These are phyloP conservation scores for Calocera viscosa DNA, from an alignment of 768 basidiomycete species.

Conservation along the genomic window DNA sequence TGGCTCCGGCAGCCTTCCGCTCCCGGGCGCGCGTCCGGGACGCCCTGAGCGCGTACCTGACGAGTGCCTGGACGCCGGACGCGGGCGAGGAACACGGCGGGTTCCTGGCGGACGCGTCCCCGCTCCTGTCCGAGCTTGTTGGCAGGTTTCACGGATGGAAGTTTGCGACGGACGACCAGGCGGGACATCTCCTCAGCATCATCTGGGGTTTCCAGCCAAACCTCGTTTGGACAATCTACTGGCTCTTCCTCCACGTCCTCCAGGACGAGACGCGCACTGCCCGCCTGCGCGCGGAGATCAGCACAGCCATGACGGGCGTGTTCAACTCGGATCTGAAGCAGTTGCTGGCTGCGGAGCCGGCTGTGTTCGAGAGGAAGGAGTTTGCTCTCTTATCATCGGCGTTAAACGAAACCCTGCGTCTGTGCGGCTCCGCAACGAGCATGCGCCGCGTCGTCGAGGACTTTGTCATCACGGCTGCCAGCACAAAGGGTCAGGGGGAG, in stretches of 20 bases:
- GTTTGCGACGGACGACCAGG: neutral
- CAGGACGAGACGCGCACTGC: neutral
- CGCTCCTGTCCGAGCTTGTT: neutral
- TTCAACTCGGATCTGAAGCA: neutral
- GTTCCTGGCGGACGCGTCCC: neutral
- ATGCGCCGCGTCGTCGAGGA: conserved; percentile 4
- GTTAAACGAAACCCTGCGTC: conserved; percentile 1
- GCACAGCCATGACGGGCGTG: neutral
- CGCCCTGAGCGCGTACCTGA: neutral
- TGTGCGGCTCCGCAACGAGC: conserved; percentile 5
- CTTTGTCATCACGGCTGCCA: neutral
- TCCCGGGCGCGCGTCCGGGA: neutral
- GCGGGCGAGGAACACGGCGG: neutral
- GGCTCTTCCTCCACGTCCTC: neutral
- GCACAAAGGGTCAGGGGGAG: too few relatives aligned
- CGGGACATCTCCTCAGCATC: conserved; percentile 1
- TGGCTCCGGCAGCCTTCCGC: neutral
- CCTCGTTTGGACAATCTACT: conserved; percentile 4
- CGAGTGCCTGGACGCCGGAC: neutral
- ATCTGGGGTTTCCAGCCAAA: conserved; percentile 6
- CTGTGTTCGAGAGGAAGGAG: conserved; percentile 2
- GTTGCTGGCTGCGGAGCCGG: neutral
- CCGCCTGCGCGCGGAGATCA: neutral
- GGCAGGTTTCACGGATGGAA: neutral
- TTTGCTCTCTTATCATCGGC: conserved; percentile 3